Evolutionary conservation across 2,329 filamentous ascomycete species (phyloP), one percentile per base, ranked within the genome.

Genomic region (Dothidotthia symphoricarpi): DNA sequence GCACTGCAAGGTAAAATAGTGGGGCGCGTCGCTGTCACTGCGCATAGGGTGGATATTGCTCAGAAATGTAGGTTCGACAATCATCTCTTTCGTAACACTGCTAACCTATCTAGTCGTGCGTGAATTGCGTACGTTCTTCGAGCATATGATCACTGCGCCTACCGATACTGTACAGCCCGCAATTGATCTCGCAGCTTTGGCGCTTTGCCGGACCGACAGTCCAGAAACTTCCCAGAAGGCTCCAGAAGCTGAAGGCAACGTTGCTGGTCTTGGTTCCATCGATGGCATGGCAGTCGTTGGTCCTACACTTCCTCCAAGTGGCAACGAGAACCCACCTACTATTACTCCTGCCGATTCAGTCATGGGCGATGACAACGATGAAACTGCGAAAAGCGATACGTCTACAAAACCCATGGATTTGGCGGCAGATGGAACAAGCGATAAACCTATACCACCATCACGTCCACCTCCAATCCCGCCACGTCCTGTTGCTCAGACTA

Each of bases 101-200:
- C 53, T 63, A 39, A 63, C 25, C 6, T 14, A n/a, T 34, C 25
- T 47, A 90, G 87, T 95, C 59, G 79, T 86, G n/a, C 75, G 77
- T 39, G 85, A 90, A 62, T 74, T 96, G 27, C 76, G 77, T 16
- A 71, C 69, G 3, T 71, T 95, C 0, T 95, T 95, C 57, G 65
- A 76, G 8, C 76, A 81, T 41, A 81, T 95, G 59, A 82, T 85
- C 42, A 76, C 73, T 1, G 82, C 84, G 1, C 70, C 78, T 4
- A 72, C 75, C 27, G 69, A 75, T 9, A 82, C 77, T 12, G 81
- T 90, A 19, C 80, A 76, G 28, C 89, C 89, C 2, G 82, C 83
- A 3, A 83, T 85, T 52, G 81, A 88, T 49, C 75, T 96, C 24
- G 89, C 89, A 16, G 83, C 88, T 33, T 78, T 90, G 26, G 89